A percentile compares a stretch with the other conserved stretches of the same genome.
phyloP scores from a whole-genome alignment of 352 stramenopile species.

The Nothophytophthora sp. region DNA sequence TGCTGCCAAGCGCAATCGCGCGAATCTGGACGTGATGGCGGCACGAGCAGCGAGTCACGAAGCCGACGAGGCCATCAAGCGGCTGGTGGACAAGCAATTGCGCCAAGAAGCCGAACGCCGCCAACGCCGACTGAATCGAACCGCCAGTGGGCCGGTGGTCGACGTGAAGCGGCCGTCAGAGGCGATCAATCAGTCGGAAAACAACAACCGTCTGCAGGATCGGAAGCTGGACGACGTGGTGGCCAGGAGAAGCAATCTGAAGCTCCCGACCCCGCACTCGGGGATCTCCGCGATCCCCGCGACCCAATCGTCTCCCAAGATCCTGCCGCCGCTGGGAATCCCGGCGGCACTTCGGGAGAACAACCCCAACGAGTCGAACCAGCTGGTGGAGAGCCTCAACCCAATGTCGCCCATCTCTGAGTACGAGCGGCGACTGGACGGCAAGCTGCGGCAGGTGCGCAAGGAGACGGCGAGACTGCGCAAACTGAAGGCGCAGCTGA shows the following conservation, averaged over 20 bases:
- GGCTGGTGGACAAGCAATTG: constrained; percentile 46
- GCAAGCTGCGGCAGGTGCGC: constrained; percentile 43
- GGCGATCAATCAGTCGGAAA: constrained; percentile 1
- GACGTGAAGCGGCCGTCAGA: constrained; percentile 16
- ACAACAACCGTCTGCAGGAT: constrained; percentile 5
- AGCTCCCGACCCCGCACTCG: too few relatives aligned
- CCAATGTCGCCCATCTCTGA: constrained; percentile 25
- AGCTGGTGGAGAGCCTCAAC: neutral
- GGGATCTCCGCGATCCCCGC: too few relatives aligned
- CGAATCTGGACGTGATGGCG: constrained; percentile 41
- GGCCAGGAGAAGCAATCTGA: constrained; percentile 9
- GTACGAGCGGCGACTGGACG: constrained; percentile 43
- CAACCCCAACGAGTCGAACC: neutral
- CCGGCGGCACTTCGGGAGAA: constrained; percentile 9
- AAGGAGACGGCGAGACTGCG: constrained; percentile 41
- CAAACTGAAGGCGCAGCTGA: constrained; percentile 41
- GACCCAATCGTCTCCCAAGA: constrained; percentile 25
- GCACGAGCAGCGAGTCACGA: constrained; percentile 55
- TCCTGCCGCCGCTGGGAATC: constrained; percentile 25
- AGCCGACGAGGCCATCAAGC: constrained; percentile 63
- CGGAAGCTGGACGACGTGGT: constrained; percentile 21
- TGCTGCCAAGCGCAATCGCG: constrained; percentile 16
- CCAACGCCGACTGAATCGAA: constrained; percentile 12
- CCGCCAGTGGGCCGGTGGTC: constrained; percentile 16
- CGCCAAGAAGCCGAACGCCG: constrained; percentile 33